phyloP scores from a whole-genome alignment of 192 early-diverging fungal genomes.

The Linnemannia schmuckeri region DNA sequence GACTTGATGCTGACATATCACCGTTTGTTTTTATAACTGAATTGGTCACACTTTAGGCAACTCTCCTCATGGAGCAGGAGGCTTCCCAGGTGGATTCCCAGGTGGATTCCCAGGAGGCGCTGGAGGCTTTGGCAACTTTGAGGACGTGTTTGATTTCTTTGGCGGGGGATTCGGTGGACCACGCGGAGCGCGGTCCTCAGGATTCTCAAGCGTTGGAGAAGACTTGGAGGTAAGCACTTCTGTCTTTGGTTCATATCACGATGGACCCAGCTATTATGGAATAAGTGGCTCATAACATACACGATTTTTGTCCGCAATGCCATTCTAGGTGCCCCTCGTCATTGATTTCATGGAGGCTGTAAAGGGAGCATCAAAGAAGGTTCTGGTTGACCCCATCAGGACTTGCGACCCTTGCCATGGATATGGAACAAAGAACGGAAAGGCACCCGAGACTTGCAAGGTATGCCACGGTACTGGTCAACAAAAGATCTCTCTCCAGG shows the following conservation, averaged over 20 bases:
- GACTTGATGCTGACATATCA: background rate
- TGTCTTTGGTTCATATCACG: slow-evolving; percentile 41
- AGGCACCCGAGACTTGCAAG: slow-evolving; percentile 76
- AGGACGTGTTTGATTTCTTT: slow-evolving; percentile 83
- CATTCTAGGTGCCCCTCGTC: slow-evolving; percentile 62
- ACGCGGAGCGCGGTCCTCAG: slow-evolving; percentile 20
- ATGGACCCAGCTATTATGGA: slow-evolving; percentile 35
- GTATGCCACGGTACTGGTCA: slow-evolving; percentile 89
- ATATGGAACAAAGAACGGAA: slow-evolving; percentile 82
- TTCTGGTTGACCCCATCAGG: slow-evolving; percentile 76
- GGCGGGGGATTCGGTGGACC: slow-evolving; percentile 66
- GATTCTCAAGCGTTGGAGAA: slow-evolving; percentile 49
- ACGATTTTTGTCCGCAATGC: background rate
- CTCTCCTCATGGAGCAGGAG: slow-evolving; percentile 63
- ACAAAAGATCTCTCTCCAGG: slow-evolving; percentile 84
- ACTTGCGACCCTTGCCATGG: slow-evolving; percentile 88
- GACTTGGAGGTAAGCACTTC: slow-evolving; percentile 49
- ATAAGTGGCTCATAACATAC: background rate
- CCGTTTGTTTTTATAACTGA: background rate
- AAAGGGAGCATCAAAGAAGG: slow-evolving; percentile 76
- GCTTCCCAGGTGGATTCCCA: slow-evolving; percentile 70
- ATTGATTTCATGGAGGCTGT: slow-evolving; percentile 94
- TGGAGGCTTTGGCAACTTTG: slow-evolving; percentile 67
- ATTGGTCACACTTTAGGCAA: slow-evolving; percentile 11
- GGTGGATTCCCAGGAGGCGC: slow-evolving; percentile 70